Percentiles rank a stretch among this genome's conserved stretches.
These are phyloP conservation scores for Pseudozyma flocculosa DNA, from an alignment of 1,284 basidiomycete species.

Conservation along the genomic window DNA sequence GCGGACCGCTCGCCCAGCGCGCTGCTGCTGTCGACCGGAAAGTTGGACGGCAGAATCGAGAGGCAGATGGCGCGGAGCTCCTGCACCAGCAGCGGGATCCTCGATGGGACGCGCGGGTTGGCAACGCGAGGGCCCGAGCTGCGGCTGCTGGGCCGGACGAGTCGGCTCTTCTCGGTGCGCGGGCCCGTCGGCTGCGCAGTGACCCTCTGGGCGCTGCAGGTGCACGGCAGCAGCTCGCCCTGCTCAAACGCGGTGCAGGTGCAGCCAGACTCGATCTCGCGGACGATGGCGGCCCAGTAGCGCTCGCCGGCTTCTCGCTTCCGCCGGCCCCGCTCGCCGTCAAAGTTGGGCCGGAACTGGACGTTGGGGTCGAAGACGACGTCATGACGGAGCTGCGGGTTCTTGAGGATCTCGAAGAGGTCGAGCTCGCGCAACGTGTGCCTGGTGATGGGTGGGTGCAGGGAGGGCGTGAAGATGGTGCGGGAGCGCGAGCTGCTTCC, in stretches of 20 bases:
- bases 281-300: slow-evolving; percentile 80
- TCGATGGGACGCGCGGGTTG: slow-evolving; percentile 63
- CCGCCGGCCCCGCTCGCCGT: slow-evolving; percentile 64
- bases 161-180: slow-evolving; percentile 58
- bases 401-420: slow-evolving; percentile 78
- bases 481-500: slow-evolving; percentile 17
- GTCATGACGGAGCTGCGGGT: slow-evolving; percentile 88
- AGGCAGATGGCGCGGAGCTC: slow-evolving; percentile 81
- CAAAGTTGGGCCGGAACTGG: slow-evolving; percentile 59
- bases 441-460: slow-evolving; percentile 76
- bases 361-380: slow-evolving; percentile 70
- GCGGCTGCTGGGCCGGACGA: slow-evolving; percentile 62
- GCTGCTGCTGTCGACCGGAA: slow-evolving; percentile 64
- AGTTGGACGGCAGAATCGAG: slow-evolving; percentile 67
- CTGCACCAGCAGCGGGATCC: slow-evolving; percentile 71
- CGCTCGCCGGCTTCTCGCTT: slow-evolving; percentile 75
- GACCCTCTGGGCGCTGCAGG: slow-evolving; percentile 21
- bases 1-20: slow-evolving; percentile 60
- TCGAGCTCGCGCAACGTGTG: slow-evolving; percentile 82
- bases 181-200: neutral
- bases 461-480: slow-evolving; percentile 62
- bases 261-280: slow-evolving; percentile 77
- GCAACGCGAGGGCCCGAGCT: slow-evolving; percentile 1
- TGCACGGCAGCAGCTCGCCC: slow-evolving; percentile 54
- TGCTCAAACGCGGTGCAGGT: slow-evolving; percentile 74